phyloP scores from a whole-genome alignment of 225 moss, liverwort and hornwort genomes.

The Thuidium tamariscinum region DNA sequence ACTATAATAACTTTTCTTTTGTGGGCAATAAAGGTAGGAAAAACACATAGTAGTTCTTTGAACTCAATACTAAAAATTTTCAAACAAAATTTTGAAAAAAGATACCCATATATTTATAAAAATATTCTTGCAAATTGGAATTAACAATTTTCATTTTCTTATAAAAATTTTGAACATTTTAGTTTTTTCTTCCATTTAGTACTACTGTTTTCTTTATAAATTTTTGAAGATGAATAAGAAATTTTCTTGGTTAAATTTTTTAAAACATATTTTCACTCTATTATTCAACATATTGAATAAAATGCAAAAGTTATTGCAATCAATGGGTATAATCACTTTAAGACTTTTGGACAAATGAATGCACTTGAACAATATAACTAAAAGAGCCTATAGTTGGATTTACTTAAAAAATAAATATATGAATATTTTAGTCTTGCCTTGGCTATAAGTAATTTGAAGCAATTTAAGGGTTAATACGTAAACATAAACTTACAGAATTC shows the following conservation, averaged over 20 bases:
- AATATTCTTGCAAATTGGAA: accelerated
- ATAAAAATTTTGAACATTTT: background rate
- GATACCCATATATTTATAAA: accelerated
- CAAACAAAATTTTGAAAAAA: accelerated
- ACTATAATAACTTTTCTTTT: background rate
- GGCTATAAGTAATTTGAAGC: accelerated
- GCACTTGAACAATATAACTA: background rate
- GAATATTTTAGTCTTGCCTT: too few species aligned
- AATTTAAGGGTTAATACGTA: background rate
- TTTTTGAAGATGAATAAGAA: background rate
- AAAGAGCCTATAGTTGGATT: too few species aligned
- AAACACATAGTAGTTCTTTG: background rate
- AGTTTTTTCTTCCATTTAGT: background rate
- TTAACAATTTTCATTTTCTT: accelerated
- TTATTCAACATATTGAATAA: background rate
- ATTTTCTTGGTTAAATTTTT: background rate
- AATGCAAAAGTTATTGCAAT: background rate
- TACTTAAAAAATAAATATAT: too few species aligned
- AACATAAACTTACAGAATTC: background rate
- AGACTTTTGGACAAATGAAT: background rate
- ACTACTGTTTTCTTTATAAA: background rate
- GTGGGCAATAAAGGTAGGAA: background rate
- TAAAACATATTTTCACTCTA: accelerated
- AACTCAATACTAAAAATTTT: background rate
- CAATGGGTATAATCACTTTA: accelerated